Evolutionary conservation across 345 rosid genomes (phyloP).

Genomic region (Psidium guajava): DNA sequence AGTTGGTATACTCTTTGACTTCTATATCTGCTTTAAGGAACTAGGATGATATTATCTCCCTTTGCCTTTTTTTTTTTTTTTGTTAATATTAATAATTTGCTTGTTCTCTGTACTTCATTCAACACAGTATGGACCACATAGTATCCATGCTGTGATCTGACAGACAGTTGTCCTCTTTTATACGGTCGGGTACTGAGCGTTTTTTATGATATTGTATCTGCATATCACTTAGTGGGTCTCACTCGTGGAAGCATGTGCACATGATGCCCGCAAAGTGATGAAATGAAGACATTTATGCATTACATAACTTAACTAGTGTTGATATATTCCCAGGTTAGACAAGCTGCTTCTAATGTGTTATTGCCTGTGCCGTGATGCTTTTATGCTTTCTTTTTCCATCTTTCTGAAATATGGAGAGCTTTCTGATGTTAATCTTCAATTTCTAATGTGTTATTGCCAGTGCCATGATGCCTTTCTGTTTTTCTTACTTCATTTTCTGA

Average conservation of each 20-base stretch:
- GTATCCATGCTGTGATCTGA: not conserved
- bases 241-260: not conserved
- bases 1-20: conserved; percentile 48
- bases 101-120: not conserved
- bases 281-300: not conserved
- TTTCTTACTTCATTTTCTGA: not conserved
- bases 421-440: not conserved
- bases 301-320: not conserved
- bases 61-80: not conserved
- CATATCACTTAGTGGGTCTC: not conserved
- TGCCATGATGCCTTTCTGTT: not conserved
- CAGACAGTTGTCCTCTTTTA: not conserved
- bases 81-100: not conserved
- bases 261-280: not conserved
- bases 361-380: not conserved
- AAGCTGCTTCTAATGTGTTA: not conserved
- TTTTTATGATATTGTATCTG: not conserved
- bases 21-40: not conserved
- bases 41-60: not conserved
- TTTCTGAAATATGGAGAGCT: not conserved
- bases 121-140: not conserved
- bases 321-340: not conserved
- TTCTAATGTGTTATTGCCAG: too few species aligned
- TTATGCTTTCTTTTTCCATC: not conserved
- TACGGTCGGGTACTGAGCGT: not conserved